Evolutionary conservation across 2,329 filamentous ascomycete genomes (phyloP).

Genomic region (Xylariaceae sp.): DNA sequence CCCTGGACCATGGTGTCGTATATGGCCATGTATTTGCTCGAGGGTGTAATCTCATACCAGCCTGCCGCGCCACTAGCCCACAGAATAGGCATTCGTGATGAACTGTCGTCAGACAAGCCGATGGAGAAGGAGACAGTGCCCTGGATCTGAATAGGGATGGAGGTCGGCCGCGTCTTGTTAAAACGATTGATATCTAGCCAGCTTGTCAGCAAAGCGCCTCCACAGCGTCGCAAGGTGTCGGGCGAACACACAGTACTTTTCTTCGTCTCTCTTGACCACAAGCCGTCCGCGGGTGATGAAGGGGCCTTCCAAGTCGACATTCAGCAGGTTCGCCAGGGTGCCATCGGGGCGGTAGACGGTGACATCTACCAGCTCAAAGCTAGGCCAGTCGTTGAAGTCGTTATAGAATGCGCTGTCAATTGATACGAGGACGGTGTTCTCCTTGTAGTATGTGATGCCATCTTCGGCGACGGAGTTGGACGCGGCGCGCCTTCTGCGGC

Average conservation of each 20-base stretch:
- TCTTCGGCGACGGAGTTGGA: slow-evolving; percentile 36
- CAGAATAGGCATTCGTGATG: slow-evolving; percentile 45
- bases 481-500: slow-evolving; percentile 29
- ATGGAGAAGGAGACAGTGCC: slow-evolving; percentile 45
- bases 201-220: too few relatives aligned
- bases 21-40: slow-evolving; percentile 46
- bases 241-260: slow-evolving; percentile 26
- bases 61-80: slow-evolving; percentile 60
- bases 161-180: slow-evolving; percentile 19
- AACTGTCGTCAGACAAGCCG: slow-evolving; percentile 36
- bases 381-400: slow-evolving; percentile 53
- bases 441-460: slow-evolving; percentile 24
- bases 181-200: slow-evolving; percentile 26
- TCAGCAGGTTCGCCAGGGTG: slow-evolving; percentile 52
- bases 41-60: slow-evolving; percentile 61
- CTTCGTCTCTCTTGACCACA: slow-evolving; percentile 40
- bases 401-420: slow-evolving; percentile 26
- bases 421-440: slow-evolving; percentile 30
- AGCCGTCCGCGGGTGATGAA: slow-evolving; percentile 55
- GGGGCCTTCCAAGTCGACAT: slow-evolving; percentile 52
- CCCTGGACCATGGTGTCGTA: slow-evolving; percentile 56
- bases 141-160: slow-evolving; percentile 47
- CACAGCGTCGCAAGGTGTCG: background rate
- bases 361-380: slow-evolving; percentile 54
- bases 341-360: slow-evolving; percentile 50